Evolutionary conservation across 441 rosid species (phyloP), one percentile per base, ranked within the genome.

Genomic region (Bruguiera hainesii): DNA sequence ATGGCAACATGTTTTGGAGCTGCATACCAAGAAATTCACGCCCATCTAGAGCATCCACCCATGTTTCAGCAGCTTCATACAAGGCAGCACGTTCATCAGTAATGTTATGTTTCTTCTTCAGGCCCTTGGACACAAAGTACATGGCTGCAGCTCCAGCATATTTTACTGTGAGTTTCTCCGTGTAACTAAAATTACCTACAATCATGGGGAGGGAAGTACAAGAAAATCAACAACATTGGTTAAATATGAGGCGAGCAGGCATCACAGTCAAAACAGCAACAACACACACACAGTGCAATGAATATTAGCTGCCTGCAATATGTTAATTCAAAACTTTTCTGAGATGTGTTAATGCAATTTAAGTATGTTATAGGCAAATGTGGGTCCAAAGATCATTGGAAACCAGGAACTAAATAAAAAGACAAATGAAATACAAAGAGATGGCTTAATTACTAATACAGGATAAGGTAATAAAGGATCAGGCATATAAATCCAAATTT

Each of bases 81-180:
- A 90, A 79, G 58, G 95, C 79, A 2, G 82, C 84, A 52, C 89
- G 88, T 76, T 89, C 95, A 76, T 90, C 95, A 4, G 86, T 87
- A 20, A 90, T 90, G 81, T 87, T 88, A 74, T 90, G 78, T 71
- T 64, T 88, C 87, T 88, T 90, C 84, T 90, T 90, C 73, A 88
- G 74, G 53, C 84, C 87, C 85, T 88, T 90, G 0, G 97, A 85
- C 35, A 90, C 93, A 60, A 90, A 77, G 75, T 87, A 88, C 97
- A 90, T 90, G 7, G 91, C 93, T 4, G 82, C 83, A 65, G 93
- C 97, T 66, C 97, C 91, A 19, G 87, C 90, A 71, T 90, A 88
- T 71, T 90, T 90, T 0, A 86, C 95, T 11, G 84, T 74, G 69
- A 90, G 64, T 80, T 85, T 88, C 75, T 90, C 91, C 3, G 78